Evolutionary conservation across 139 green algal species (phyloP).

Genomic region (Ettlia oleoabundans): DNA sequence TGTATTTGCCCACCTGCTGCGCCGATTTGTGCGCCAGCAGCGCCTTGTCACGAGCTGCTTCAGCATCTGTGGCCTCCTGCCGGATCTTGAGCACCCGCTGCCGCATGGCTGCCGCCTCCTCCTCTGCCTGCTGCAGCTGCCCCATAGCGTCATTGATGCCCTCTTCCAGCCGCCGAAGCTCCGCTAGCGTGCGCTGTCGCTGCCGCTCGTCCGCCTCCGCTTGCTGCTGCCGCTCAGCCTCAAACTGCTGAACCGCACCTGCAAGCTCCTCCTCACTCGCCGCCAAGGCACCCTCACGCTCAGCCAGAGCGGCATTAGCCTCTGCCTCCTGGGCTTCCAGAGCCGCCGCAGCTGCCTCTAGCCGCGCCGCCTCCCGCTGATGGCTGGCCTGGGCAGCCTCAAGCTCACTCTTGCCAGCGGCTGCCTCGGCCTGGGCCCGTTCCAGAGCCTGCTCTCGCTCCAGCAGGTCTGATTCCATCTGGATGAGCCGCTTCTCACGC

Average conservation of each 20-base stretch:
- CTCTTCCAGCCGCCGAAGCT: slow-evolving; percentile 41
- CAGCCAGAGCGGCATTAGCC: slow-evolving; percentile 1
- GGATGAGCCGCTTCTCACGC: slow-evolving; percentile 21
- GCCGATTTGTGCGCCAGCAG: slow-evolving; percentile 34
- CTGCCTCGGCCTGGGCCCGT: background rate
- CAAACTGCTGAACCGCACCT: slow-evolving; percentile 6
- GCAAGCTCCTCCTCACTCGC: slow-evolving; percentile 34
- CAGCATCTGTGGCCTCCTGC: slow-evolving; percentile 30
- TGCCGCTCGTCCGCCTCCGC: slow-evolving; percentile 41
- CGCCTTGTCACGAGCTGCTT: slow-evolving; percentile 40
- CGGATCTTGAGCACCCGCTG: slow-evolving; percentile 23
- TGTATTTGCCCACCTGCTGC: slow-evolving; percentile 29
- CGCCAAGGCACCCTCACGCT: slow-evolving; percentile 24
- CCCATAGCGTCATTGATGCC: slow-evolving; percentile 25
- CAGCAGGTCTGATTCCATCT: slow-evolving; percentile 16
- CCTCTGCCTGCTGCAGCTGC: slow-evolving; percentile 37
- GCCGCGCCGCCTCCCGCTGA: slow-evolving; percentile 25
- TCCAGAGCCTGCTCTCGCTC: slow-evolving; percentile 42
- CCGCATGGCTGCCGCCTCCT: slow-evolving; percentile 35
- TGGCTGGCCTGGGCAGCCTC: slow-evolving; percentile 21
- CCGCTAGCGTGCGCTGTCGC: slow-evolving; percentile 7
- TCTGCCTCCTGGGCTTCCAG: slow-evolving; percentile 21
- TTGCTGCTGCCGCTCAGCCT: slow-evolving; percentile 19
- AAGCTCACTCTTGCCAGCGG: slow-evolving; percentile 35
- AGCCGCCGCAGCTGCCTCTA: slow-evolving; percentile 33